Percentiles rank a stretch among this genome's conserved stretches.
These are phyloP conservation scores for Carex littledalei DNA, from an alignment of 176 grass and related monocot species.

Conservation along the genomic window DNA sequence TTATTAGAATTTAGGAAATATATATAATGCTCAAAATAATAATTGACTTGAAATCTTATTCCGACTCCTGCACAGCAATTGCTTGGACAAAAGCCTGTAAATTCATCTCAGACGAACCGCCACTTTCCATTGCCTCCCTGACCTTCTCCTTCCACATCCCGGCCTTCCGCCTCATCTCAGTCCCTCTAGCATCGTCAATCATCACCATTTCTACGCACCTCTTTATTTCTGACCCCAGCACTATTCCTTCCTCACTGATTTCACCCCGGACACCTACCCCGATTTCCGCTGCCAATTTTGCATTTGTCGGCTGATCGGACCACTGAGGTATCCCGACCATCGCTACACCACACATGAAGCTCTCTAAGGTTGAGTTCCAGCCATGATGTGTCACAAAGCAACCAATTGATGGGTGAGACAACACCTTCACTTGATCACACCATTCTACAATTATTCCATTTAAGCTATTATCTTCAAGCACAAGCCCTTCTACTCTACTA, in stretches of 20 bases:
- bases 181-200: slow-evolving; percentile 17
- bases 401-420: slow-evolving; percentile 29
- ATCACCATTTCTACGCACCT: slow-evolving; percentile 27
- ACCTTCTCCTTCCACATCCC: slow-evolving; percentile 23
- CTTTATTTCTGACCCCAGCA: slow-evolving; percentile 9
- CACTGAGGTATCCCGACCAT: slow-evolving; percentile 27
- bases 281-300: background rate
- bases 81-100: slow-evolving; percentile 26
- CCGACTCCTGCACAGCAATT: too few species aligned
- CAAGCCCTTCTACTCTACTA: slow-evolving; percentile 6
- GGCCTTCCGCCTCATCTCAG: slow-evolving; percentile 10
- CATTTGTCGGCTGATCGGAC: slow-evolving; percentile 27
- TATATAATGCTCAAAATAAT: background rate
- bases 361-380: slow-evolving; percentile 37
- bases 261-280: slow-evolving; percentile 21
- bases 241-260: background rate
- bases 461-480: background rate
- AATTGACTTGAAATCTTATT: background rate
- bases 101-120: slow-evolving; percentile 22
- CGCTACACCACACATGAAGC: slow-evolving; percentile 30
- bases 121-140: background rate
- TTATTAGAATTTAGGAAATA: background rate
- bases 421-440: slow-evolving; percentile 44
- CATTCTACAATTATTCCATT: slow-evolving; percentile 36
- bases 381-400: slow-evolving; percentile 49